These are phyloP conservation scores for Tricholoma sp. DNA, from an alignment of 768 basidiomycete genomes.

Conservation along the genomic window DNA sequence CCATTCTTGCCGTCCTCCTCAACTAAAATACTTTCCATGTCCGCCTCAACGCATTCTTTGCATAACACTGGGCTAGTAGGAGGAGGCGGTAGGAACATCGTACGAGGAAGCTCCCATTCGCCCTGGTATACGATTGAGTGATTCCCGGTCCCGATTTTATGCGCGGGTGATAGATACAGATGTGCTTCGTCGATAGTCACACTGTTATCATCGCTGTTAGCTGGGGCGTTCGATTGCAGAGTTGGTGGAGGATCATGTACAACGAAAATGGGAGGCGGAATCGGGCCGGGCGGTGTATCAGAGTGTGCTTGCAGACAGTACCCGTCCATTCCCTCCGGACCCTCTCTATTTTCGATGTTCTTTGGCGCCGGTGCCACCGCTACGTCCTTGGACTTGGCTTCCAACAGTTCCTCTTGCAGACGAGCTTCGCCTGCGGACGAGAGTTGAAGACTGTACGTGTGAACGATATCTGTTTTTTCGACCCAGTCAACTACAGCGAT, in stretches of 20 bases:
- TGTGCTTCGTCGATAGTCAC: neutral
- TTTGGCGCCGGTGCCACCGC: too few species aligned
- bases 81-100: neutral
- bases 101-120: slow-evolving; percentile 10
- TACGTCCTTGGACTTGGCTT: neutral
- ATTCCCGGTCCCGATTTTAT: neutral
- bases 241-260: neutral
- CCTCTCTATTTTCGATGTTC: neutral
- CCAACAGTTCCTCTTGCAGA: neutral
- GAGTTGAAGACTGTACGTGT: neutral
- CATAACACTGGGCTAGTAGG: slow-evolving; percentile 26
- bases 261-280: neutral
- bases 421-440: neutral
- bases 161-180: neutral
- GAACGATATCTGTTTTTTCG: neutral
- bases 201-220: neutral
- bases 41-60: slow-evolving; percentile 29
- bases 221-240: neutral
- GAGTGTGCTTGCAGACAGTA: neutral
- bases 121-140: neutral
- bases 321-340: neutral
- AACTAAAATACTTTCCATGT: slow-evolving; percentile 16
- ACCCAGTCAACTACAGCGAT: neutral
- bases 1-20: slow-evolving; percentile 23
- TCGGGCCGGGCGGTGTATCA: neutral